phyloP scores from a whole-genome alignment of 2,329 filamentous ascomycete species.

The Exophiala sp. region DNA sequence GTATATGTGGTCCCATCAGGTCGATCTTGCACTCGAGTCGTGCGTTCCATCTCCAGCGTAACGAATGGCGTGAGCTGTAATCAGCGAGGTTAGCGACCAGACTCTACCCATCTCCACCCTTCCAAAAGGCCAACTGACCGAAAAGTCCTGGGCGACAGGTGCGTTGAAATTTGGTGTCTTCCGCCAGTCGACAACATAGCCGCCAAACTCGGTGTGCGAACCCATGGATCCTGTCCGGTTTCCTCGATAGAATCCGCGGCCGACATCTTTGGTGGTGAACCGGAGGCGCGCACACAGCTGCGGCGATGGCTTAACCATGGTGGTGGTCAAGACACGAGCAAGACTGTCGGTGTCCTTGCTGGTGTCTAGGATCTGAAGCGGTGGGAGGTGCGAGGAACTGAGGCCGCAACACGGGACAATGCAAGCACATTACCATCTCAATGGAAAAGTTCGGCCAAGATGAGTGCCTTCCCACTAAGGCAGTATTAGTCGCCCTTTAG shows the following conservation, averaged over 20 bases:
- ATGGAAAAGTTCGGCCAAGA: conserved; percentile 1
- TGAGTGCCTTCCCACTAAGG: too few species aligned
- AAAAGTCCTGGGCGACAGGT: conserved; percentile 64
- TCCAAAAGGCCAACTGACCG: conserved; percentile 49
- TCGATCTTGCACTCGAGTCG: conserved; percentile 13
- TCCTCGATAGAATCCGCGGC: conserved; percentile 95
- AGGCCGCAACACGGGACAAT: background rate
- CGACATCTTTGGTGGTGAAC: conserved; percentile 88
- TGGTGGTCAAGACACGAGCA: background rate
- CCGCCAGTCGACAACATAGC: conserved; percentile 73
- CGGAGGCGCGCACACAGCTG: conserved; percentile 24
- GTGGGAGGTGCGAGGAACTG: background rate
- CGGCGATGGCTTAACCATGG: conserved; percentile 27
- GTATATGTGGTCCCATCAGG: conserved; percentile 10
- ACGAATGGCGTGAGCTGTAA: conserved; percentile 43
- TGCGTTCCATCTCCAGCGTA: conserved; percentile 38
- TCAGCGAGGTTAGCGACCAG: conserved; percentile 16
- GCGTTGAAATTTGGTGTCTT: conserved; percentile 90
- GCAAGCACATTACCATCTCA: background rate
- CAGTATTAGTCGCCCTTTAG: too few species aligned
- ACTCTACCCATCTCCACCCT: background rate
- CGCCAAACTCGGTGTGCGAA: conserved; percentile 72
- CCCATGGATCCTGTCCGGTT: conserved; percentile 85
- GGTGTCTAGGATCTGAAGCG: background rate
- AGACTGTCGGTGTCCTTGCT: background rate